phyloP scores from a whole-genome alignment of 306 rosid species.

The Parietaria judaica region DNA sequence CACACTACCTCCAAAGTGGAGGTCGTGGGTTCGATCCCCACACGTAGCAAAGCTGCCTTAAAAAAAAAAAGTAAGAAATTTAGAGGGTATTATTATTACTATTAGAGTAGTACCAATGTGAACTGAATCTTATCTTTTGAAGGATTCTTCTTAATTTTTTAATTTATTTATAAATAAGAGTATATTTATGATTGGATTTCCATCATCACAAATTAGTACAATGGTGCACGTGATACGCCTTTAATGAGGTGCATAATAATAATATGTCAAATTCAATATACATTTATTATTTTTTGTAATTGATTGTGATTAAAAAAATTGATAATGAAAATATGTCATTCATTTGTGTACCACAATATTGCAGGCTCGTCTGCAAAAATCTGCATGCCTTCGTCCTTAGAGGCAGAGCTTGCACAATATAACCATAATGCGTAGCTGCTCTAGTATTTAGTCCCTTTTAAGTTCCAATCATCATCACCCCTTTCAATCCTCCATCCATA shows the following conservation, averaged over 20 bases:
- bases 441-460: background rate
- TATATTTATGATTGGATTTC: background rate
- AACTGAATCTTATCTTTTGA: no score
- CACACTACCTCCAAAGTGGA: no score
- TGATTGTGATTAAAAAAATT: background rate
- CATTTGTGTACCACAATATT: background rate
- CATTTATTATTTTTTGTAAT: background rate
- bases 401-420: background rate
- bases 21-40: no score
- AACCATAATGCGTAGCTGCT: background rate
- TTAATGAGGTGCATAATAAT: no score
- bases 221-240: background rate
- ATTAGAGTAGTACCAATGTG: no score
- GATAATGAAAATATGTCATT: background rate
- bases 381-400: background rate
- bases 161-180: background rate
- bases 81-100: no score
- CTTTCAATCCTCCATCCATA: background rate
- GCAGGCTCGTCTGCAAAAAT: constrained; percentile 5
- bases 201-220: background rate
- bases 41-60: no score
- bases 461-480: background rate
- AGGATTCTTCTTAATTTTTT: background rate
- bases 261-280: no score
- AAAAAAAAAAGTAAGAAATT: no score